A percentile compares a stretch with the other conserved stretches of the same genome.
These are phyloP conservation scores for Ophiostoma populinum DNA, from an alignment of 2,329 filamentous ascomycete genomes.

Conservation along the genomic window DNA sequence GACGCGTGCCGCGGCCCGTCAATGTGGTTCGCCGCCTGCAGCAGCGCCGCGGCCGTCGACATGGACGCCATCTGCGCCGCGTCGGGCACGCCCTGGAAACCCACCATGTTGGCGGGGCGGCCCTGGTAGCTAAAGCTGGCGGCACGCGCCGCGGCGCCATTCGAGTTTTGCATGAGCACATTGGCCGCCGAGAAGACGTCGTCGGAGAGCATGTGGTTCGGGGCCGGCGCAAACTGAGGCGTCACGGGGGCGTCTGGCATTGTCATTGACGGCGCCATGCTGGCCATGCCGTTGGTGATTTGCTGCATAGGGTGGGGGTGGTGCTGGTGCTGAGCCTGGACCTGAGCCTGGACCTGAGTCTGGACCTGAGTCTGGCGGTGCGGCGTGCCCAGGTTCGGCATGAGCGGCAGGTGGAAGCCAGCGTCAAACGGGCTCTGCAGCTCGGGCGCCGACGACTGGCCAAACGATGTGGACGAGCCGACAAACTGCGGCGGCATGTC, in stretches of 20 bases:
- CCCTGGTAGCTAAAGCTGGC: slow-evolving; percentile 1
- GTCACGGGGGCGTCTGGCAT: too few species aligned
- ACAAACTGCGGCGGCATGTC: slow-evolving; percentile 48
- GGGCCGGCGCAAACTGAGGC: too few species aligned
- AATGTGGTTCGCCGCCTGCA: neutral
- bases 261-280: too few species aligned
- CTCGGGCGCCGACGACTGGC: slow-evolving; percentile 17
- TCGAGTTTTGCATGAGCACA: slow-evolving; percentile 27
- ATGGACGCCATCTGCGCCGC: neutral
- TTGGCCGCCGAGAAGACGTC: slow-evolving; percentile 43
- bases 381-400: too few species aligned
- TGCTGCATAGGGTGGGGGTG: too few species aligned
- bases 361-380: too few species aligned
- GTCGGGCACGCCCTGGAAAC: neutral
- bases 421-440: neutral
- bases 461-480: slow-evolving; percentile 46
- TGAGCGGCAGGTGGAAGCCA: slow-evolving; percentile 13
- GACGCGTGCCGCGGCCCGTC: neutral
- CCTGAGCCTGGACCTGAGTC: too few species aligned
- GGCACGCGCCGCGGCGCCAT: slow-evolving; percentile 10
- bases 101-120: neutral
- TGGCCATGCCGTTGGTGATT: too few species aligned
- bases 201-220: slow-evolving; percentile 21
- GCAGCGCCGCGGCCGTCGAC: neutral
- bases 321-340: too few species aligned